phyloP scores from a whole-genome alignment of 805 yeast genomes.

The Wickerhamiella siamensis region DNA sequence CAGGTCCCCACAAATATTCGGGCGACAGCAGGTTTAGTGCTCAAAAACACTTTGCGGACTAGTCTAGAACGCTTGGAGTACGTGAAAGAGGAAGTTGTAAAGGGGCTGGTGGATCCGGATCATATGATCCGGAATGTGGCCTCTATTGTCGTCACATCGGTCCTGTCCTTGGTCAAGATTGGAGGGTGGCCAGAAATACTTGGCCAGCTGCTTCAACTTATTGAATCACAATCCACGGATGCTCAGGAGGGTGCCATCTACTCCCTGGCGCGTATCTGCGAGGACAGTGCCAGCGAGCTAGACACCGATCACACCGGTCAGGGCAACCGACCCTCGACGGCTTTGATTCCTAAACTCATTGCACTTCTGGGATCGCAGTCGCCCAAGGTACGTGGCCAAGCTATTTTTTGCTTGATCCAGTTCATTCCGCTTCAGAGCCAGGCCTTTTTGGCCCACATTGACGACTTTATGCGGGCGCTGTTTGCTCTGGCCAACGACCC shows the following conservation, averaged over 20 bases:
- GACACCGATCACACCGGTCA: constrained; percentile 52
- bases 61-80: constrained; percentile 29
- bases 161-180: constrained; percentile 57
- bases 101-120: constrained; percentile 39
- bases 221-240: constrained; percentile 34
- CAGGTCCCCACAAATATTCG: constrained; percentile 41
- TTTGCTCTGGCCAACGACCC: constrained; percentile 56
- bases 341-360: constrained; percentile 52
- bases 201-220: constrained; percentile 51
- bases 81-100: constrained; percentile 31
- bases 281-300: constrained; percentile 57
- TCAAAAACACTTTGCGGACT: constrained; percentile 57
- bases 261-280: constrained; percentile 78
- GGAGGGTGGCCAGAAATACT: constrained; percentile 60
- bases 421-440: constrained; percentile 59
- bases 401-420: constrained; percentile 62
- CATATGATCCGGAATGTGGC: constrained; percentile 71
- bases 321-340: constrained; percentile 41
- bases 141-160: constrained; percentile 76
- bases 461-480: constrained; percentile 46
- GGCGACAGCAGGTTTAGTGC: constrained; percentile 76
- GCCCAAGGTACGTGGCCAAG: constrained; percentile 39
- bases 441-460: constrained; percentile 47
- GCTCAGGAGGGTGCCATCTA: constrained; percentile 64
- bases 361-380: constrained; percentile 29